These are phyloP conservation scores for Spizellomyces punctatus DNA, from an alignment of 192 early-diverging fungal genomes.

Conservation along the genomic window DNA sequence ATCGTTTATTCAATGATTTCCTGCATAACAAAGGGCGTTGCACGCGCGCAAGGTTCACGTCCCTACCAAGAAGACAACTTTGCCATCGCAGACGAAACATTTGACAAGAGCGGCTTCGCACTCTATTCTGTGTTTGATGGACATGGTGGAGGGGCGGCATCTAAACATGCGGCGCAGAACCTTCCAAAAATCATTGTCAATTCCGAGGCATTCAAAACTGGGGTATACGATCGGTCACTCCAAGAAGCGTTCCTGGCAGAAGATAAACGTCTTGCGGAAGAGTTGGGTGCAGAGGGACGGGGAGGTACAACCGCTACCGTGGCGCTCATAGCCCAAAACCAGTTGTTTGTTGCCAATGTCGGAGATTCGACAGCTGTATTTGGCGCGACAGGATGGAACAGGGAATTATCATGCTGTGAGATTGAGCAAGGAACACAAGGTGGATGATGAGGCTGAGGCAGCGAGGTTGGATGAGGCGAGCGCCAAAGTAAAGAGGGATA, in stretches of 20 bases:
- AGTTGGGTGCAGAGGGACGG: conserved; percentile 8
- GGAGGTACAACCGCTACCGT: conserved; percentile 36
- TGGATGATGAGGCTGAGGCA: conserved; percentile 24
- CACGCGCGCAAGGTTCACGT: conserved; percentile 20
- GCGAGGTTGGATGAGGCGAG: conserved; percentile 22
- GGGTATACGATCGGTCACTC: conserved; percentile 14
- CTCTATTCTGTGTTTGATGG: conserved; percentile 36
- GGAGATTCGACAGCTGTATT: conserved; percentile 30
- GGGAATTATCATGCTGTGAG: conserved; percentile 19
- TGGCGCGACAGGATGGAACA: conserved; percentile 10
- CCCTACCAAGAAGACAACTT: conserved; percentile 37
- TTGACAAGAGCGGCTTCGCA: conserved; percentile 12
- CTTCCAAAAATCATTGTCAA: conserved; percentile 27
- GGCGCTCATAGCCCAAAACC: conserved; percentile 16
- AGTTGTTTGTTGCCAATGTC: conserved; percentile 31
- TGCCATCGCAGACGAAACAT: conserved; percentile 24
- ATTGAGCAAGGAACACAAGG: conserved; percentile 37
- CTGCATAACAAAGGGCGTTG: conserved; percentile 31
- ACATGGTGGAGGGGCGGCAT: conserved; percentile 29
- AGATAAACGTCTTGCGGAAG: conserved; percentile 16
- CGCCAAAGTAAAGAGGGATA: conserved; percentile 23
- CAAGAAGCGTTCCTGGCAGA: conserved; percentile 27
- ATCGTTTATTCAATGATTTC: background rate
- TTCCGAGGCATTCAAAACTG: conserved; percentile 24
- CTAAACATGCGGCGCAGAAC: conserved; percentile 27